Evolutionary conservation across 352 stramenopile genomes (phyloP).

Genomic region (Phytopythium mirpurense): DNA sequence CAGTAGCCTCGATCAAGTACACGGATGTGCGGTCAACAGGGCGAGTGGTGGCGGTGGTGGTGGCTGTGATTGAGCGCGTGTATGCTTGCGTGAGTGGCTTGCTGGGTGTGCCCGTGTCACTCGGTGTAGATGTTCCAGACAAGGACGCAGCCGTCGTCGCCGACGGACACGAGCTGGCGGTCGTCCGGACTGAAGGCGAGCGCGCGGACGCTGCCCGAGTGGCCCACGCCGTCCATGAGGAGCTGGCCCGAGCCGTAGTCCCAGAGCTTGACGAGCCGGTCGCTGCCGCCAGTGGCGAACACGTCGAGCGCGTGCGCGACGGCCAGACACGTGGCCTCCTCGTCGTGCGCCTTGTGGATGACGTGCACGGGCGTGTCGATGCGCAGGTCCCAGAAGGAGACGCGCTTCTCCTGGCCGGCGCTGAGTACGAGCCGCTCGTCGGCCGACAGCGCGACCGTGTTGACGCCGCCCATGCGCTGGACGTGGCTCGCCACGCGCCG

Average conservation of each 20-base stretch:
- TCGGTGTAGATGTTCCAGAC: constrained; percentile 90
- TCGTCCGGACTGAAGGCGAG: constrained; percentile 89
- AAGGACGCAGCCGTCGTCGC: constrained; percentile 90
- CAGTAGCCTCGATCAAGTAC: neutral
- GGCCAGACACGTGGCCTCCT: constrained; percentile 88
- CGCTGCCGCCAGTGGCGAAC: constrained; percentile 87
- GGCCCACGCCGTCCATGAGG: constrained; percentile 68
- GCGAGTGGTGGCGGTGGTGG: too few relatives aligned
- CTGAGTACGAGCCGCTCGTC: constrained; percentile 90
- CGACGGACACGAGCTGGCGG: constrained; percentile 87
- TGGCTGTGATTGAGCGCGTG: too few relatives aligned
- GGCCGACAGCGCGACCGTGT: constrained; percentile 82
- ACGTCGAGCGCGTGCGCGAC: constrained; percentile 78
- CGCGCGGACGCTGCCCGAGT: constrained; percentile 71
- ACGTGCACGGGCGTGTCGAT: constrained; percentile 78
- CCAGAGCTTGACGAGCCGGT: constrained; percentile 88
- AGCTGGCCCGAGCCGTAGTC: constrained; percentile 51
- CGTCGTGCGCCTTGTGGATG: constrained; percentile 69
- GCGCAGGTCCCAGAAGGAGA: constrained; percentile 90
- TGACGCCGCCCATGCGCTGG: constrained; percentile 92
- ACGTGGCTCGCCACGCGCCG: constrained; percentile 83
- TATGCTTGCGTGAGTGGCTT: too few relatives aligned
- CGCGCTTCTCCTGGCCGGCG: constrained; percentile 89
- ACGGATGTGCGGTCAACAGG: neutral
- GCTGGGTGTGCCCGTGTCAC: too few relatives aligned